These are phyloP conservation scores for Tagetes erecta DNA, from an alignment of 129 eudicot genomes.

Conservation along the genomic window DNA sequence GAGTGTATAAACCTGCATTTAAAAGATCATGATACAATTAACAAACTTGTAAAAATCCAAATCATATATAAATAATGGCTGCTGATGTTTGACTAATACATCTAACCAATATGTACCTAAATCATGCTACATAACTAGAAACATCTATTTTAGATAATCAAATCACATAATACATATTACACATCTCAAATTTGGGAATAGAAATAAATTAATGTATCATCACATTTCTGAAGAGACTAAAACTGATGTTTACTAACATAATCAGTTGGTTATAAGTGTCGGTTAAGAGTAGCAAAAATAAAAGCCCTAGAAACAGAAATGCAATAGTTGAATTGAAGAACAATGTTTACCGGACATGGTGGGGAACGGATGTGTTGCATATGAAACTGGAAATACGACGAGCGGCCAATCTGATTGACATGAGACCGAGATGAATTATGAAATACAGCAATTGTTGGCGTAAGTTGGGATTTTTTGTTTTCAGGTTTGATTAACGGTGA, in stretches of 20 bases:
- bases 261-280: background rate
- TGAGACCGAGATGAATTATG: background rate
- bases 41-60: too few relatives aligned
- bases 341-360: slow-evolving; percentile 19
- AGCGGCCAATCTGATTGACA: slow-evolving; percentile 26
- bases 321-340: slow-evolving; percentile 2
- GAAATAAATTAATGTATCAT: too few relatives aligned
- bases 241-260: background rate
- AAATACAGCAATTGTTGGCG: background rate
- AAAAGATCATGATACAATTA: too few relatives aligned
- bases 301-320: slow-evolving; percentile 19
- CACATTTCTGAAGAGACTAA: background rate
- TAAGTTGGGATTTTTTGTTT: background rate
- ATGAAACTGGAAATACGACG: slow-evolving; percentile 15
- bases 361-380: slow-evolving; percentile 12
- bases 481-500: background rate
- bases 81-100: too few relatives aligned
- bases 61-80: too few relatives aligned
- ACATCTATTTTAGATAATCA: too few relatives aligned
- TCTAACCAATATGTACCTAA: too few relatives aligned
- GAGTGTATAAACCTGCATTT: slow-evolving; percentile 13
- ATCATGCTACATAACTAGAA: too few relatives aligned
- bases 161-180: too few relatives aligned
- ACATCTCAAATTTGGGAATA: background rate
- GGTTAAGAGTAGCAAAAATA: background rate